These are phyloP conservation scores for Stachybotrys echinatus DNA, from an alignment of 2,329 filamentous ascomycete genomes.

Conservation along the genomic window DNA sequence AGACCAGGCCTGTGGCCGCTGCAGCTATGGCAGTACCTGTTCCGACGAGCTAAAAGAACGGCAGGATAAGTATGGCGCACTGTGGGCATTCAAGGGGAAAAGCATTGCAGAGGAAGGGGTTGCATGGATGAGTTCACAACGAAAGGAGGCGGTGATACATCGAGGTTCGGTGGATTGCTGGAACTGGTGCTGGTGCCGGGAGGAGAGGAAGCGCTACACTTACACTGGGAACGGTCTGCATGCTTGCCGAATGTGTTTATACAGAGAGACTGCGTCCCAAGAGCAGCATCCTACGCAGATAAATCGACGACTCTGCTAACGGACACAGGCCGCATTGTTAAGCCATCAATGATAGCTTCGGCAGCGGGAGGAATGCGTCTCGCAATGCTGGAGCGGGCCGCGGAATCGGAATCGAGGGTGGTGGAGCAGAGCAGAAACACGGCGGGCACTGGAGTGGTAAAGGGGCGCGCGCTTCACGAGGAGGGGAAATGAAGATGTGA, in stretches of 20 bases:
- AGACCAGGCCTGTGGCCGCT: conserved; percentile 53
- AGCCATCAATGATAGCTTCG: conserved; percentile 4
- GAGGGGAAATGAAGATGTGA: background rate
- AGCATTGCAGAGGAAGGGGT: conserved; percentile 10
- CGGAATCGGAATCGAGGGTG: background rate
- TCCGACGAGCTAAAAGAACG: conserved; percentile 47
- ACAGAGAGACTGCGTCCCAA: conserved; percentile 29
- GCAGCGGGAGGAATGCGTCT: background rate
- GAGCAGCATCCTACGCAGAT: conserved; percentile 28
- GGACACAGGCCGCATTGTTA: conserved; percentile 22
- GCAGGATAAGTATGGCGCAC: background rate
- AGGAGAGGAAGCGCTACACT: conserved; percentile 17
- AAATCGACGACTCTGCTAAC: conserved; percentile 18
- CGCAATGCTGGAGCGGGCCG: background rate
- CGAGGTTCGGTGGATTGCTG: conserved; percentile 7
- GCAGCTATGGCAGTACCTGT: conserved; percentile 57
- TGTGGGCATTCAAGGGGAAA: conserved; percentile 7
- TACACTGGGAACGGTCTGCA: conserved; percentile 50
- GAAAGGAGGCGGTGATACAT: conserved; percentile 2
- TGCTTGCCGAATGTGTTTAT: conserved; percentile 36
- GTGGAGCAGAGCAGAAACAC: background rate
- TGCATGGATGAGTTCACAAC: conserved; percentile 17
- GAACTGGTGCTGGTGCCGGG: no score
- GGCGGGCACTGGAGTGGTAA: no score
- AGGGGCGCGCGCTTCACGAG: background rate